Conservation (phyloP, 495 filamentous ascomycete genomes). For the Cercophora newfieldiana region DNA sequence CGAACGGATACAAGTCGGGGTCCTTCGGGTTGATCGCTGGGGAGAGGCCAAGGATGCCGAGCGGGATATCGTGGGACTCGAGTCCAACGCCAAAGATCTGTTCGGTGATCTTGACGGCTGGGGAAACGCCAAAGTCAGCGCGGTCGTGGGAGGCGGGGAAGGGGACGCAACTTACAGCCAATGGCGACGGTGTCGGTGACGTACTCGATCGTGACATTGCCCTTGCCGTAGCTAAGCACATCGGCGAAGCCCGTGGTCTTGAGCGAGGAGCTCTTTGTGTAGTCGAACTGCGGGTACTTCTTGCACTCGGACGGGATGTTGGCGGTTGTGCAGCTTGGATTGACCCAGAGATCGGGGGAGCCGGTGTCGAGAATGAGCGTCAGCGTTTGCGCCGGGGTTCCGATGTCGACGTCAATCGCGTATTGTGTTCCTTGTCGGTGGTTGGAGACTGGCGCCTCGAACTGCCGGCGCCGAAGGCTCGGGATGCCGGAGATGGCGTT, state of each 20-base stretch:
- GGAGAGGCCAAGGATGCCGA: conserved; percentile 73
- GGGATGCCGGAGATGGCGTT: conserved; percentile 15
- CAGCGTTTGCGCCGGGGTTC: conserved; percentile 32
- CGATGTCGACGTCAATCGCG: conserved; percentile 23
- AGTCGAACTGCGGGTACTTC: conserved; percentile 36
- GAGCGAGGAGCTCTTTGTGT: conserved; percentile 32
- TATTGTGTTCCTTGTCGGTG: conserved; percentile 15
- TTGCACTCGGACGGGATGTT: conserved; percentile 29
- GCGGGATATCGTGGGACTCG: conserved; percentile 42
- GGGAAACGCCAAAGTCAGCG: not conserved
- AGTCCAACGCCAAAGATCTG: conserved; percentile 47
- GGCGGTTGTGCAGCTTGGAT: conserved; percentile 38
- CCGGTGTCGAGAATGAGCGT: conserved; percentile 48
- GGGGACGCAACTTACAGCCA: conserved; percentile 29
- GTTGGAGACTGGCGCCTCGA: not conserved
- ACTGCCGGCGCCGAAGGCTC: conserved; percentile 5
- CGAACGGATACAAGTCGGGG: conserved; percentile 59
- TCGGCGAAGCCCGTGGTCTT: conserved; percentile 26
- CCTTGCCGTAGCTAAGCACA: conserved; percentile 40
- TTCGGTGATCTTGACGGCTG: conserved; percentile 36
- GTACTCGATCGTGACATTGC: conserved; percentile 41
- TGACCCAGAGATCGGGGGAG: conserved; percentile 48
- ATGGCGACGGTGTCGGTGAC: conserved; percentile 43
- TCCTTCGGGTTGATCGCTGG: conserved; percentile 50
- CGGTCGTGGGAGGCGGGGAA: not conserved